Evolutionary conservation across 768 basidiomycete species (phyloP), one percentile per base, ranked within the genome.

Genomic region (Pisolithus orientalis): DNA sequence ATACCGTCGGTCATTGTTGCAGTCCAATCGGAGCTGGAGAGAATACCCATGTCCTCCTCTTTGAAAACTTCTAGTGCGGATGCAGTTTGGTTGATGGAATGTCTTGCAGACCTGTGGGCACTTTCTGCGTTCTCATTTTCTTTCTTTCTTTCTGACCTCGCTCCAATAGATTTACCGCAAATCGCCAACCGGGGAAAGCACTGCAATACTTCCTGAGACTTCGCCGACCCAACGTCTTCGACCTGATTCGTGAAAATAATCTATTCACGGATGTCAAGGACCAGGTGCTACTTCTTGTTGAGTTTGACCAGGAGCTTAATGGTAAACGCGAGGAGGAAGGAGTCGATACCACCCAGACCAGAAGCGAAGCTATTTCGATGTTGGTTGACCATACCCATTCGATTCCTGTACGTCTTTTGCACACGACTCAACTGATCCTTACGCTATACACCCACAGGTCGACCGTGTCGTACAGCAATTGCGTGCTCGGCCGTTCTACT

Each of bases 301-400:
- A 98, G 62, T 98, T 98, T 56, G 95, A 97, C 60, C 84, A 90
- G 52, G 91, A 95, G 65, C 72, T 94, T 29, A 81, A 83, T 69
- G 80, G 81, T 58, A 80, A 79, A 62, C 74, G 77, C 24, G 64
- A 73, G 57, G 65, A 67, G 52, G 72, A 72, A 6, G 77, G 73
- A 0, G 67, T 70, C 28, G 65, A 72, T 21, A 66, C 65, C 5
- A 64, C 69, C 21, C 68, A 73, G 29, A 70, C 69, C 6, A 72
- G 83, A 52, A 90, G 91, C 34, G 80, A 85, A 37, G 94, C 94
- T 0, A 92, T 98, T 54, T 79, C 79, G 31, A 62, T 99, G 50
- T 77, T 99, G 27, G 94, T 97, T 14, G 85, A 97, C 57, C 92
- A 98, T 62, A 89, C 90, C 1, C 90, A 98, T 64, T 95, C 95